Base-by-base conservation (phyloP, 2,329 filamentous ascomycete genomes). In the Ascocoryne sarcoides region DNA sequence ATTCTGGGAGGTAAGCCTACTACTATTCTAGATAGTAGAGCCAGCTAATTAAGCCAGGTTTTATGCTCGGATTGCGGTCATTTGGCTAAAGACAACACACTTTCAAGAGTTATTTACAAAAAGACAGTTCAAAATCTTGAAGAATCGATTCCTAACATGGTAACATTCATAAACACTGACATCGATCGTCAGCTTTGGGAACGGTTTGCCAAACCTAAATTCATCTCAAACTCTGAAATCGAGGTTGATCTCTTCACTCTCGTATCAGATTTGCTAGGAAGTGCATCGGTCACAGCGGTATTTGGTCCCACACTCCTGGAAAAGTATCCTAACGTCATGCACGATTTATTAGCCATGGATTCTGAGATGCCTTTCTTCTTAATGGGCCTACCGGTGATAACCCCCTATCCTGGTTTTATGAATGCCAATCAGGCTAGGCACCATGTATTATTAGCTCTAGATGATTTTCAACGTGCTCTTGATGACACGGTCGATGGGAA, bases 181-280 rank as follows among this genome's bases (percentile, higher is more conserved):
- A 73, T 82, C 17, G 78, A 83, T 51, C 74, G 80, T 45, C 67
- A 68, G 50, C 63, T 65, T 2, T 82, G 79, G 78, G 79, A 83
- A 54, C 68, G 74, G 23, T 61, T 57, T n/a, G 67, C 63, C 14
- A 58, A 65, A 8, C 62, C 71, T 1, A 59, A 60, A 2, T 57
- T 65, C 8, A 54, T 63, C 3, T 67, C 69, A 12, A 49, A 61
- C 2, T 58, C 62, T 19, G 63, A 70, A 39, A 73, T 69, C 10
- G 74, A 79, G 48, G 64, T 68, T 10, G 64, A 65, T 44, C 56
- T 79, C 2, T 65, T 68, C 47, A 59, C 66, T 3, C 62, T 82
- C 4, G 59, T 79, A 16, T 64, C 73, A 40, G 68, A 75, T 48
- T 78, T 79, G 49, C 65, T 75, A 28, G 76, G 71, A 3, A 65